phyloP scores from a whole-genome alignment of 139 green algal genomes.

The Nannochloris sp. region DNA sequence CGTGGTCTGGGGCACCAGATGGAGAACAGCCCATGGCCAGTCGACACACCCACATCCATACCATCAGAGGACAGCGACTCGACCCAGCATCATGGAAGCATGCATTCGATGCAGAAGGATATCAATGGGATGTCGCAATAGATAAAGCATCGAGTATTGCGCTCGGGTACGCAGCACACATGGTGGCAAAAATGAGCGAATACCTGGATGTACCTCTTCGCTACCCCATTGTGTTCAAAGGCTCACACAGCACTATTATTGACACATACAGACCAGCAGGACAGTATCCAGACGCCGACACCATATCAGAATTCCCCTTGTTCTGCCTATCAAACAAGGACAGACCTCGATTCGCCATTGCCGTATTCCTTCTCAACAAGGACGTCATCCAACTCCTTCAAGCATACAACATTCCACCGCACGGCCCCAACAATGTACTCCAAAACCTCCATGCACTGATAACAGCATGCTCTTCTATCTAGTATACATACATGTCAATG shows the following conservation, averaged over 20 bases:
- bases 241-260: slow-evolving; percentile 39
- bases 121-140: not conserved
- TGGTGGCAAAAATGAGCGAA: slow-evolving; percentile 32
- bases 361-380: slow-evolving; percentile 62
- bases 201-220: slow-evolving; percentile 61
- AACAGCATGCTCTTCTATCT: not conserved
- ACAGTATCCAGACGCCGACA: slow-evolving; percentile 5
- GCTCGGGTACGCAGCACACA: slow-evolving; percentile 54
- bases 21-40: too few species aligned
- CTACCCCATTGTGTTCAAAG: slow-evolving; percentile 43
- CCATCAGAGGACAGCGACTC: not conserved
- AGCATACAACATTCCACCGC: slow-evolving; percentile 37
- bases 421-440: not conserved
- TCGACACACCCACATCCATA: too few species aligned
- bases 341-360: slow-evolving; percentile 55
- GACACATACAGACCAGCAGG: slow-evolving; percentile 24
- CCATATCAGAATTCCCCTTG: slow-evolving; percentile 40
- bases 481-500: too few species aligned
- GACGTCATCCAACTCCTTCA: slow-evolving; percentile 63
- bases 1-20: too few species aligned
- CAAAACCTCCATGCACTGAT: not conserved
- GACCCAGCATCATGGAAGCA: slow-evolving; percentile 14
- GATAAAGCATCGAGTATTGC: slow-evolving; percentile 29
- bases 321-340: slow-evolving; percentile 45
- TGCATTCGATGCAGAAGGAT: slow-evolving; percentile 11